Percentiles rank a stretch among this genome's conserved stretches.
phyloP scores from a whole-genome alignment of 129 eudicot species.

The Mikania micrantha region DNA sequence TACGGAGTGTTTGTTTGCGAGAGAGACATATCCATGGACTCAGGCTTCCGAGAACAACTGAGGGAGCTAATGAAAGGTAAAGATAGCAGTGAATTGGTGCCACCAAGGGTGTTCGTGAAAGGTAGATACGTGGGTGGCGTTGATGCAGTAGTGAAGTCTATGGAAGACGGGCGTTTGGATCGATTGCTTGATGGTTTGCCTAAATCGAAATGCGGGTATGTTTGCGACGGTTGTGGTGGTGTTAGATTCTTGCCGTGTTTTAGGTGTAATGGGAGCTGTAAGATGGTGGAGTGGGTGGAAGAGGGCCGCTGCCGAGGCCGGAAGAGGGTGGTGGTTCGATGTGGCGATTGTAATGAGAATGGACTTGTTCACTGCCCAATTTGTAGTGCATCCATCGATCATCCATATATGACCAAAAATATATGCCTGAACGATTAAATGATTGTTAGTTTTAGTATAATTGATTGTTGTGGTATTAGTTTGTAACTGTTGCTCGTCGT shows the following conservation, averaged over 20 bases:
- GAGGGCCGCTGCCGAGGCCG: constrained; percentile 12
- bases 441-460: not conserved
- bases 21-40: constrained; percentile 90
- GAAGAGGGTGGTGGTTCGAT: constrained; percentile 48
- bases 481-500: not conserved
- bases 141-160: constrained; percentile 46
- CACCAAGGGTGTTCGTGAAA: constrained; percentile 72
- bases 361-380: constrained; percentile 89
- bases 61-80: constrained; percentile 52
- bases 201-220: constrained; percentile 38
- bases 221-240: constrained; percentile 92
- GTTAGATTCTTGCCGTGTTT: constrained; percentile 84
- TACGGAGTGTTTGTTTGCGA: constrained; percentile 59
- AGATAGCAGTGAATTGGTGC: constrained; percentile 39
- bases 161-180: constrained; percentile 61
- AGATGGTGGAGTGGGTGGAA: constrained; percentile 36
- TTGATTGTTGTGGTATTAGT: not conserved
- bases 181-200: constrained; percentile 69
- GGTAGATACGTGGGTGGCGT: constrained; percentile 89
- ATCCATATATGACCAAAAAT: not conserved
- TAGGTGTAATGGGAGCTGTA: constrained; percentile 84
- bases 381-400: constrained; percentile 49
- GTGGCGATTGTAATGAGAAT: constrained; percentile 93
- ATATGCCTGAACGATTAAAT: no score
- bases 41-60: constrained; percentile 68